Evolutionary conservation across 2,329 filamentous ascomycete genomes (phyloP), one percentile per base, ranked within the genome.

Genomic region (Didymosphaeria variabile): DNA sequence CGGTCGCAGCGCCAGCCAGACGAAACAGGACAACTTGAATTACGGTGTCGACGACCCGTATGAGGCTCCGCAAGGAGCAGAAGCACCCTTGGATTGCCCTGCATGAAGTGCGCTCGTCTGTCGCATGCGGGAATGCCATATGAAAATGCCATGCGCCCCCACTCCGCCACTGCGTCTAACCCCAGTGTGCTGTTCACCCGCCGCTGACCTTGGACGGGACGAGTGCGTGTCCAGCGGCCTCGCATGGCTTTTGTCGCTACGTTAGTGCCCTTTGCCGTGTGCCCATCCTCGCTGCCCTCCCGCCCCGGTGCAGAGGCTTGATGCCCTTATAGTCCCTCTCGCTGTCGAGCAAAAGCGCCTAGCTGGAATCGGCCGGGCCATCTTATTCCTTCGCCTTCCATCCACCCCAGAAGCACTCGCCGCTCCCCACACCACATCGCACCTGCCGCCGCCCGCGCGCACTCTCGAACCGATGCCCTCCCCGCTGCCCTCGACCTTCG

Each of bases 111-210:
- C 34, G 21, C 51, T 17, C 21, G 31, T 32, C 34, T 17, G 50
- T 52, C 36, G 44, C 53, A 56, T 56, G 58, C 46, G 6, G 29
- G 26, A 55, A 53, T 53, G 38, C 46, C 50, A 53, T 53, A 29
- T n/a, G 29, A 53, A 44, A 57, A 53, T 57, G 36, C 58, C 58
- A 60, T 60, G 36, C 38, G 26, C 19, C 38, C 29, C 52, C 52
- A 55, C 52, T 32, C 52, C 15, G 50, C 34, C 32, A 38, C 21
- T 29, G 42, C 38, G n/a, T 52, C 19, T 52, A n/a, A 44, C 58
- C 47, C n/a, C 53, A 31, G 40, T 55, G 46, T 55, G 42, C 53
- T 36, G n/a, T 19, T 32, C 47, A 29, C 19, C 50, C 34, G 19
- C 32, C 34, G 49, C 49, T 26, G 49, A 42, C 21, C 8, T 15